A percentile compares a stretch with the other conserved stretches of the same genome.
Evolutionary conservation across 768 basidiomycete genomes (phyloP).

Genomic region (Pleurotus cornucopiae): DNA sequence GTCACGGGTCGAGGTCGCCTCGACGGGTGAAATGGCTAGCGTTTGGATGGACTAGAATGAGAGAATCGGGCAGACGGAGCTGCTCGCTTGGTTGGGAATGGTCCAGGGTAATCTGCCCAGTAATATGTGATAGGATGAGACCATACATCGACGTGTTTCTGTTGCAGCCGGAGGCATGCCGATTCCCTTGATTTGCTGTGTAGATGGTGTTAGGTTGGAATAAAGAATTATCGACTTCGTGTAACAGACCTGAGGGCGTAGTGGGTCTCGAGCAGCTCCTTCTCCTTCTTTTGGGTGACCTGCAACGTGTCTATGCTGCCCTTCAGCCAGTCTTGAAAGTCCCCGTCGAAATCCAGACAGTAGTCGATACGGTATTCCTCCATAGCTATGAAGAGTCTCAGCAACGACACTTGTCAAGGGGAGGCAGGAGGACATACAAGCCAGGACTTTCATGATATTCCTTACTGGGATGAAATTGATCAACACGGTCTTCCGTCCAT

Average conservation of each 20-base stretch:
- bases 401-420: background rate
- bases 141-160: background rate
- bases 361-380: background rate
- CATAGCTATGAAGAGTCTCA: background rate
- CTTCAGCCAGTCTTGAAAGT: conserved; percentile 4
- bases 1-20: too few species aligned
- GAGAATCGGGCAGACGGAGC: too few species aligned
- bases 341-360: background rate
- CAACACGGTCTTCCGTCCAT: background rate
- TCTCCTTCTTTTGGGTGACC: background rate
- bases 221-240: background rate
- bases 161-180: background rate
- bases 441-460: background rate
- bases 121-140: background rate
- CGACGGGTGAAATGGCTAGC: too few species aligned
- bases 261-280: background rate
- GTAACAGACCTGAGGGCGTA: background rate
- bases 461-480: conserved; percentile 1
- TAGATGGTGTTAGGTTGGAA: background rate
- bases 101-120: background rate
- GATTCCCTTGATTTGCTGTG: background rate
- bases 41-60: too few species aligned
- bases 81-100: background rate
- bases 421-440: background rate
- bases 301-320: background rate